phyloP scores from a whole-genome alignment of 805 yeast genomes.

The Barnettozyma wickerhamii region DNA sequence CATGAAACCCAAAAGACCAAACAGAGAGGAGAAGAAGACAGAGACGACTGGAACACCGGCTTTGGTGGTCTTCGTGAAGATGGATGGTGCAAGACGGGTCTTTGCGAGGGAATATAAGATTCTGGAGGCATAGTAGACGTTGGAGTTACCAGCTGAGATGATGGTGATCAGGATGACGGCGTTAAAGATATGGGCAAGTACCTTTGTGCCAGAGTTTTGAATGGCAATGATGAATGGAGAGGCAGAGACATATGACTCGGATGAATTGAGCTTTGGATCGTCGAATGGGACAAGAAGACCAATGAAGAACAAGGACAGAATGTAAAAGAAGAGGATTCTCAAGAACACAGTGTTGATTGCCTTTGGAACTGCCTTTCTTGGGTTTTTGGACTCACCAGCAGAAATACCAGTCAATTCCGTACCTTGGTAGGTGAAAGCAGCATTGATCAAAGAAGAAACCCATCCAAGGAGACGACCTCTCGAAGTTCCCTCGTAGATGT shows the following conservation, averaged over 20 bases:
- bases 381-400: conserved; percentile 70
- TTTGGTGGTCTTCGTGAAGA: conserved; percentile 44
- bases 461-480: conserved; percentile 66
- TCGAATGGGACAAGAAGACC: conserved; percentile 68
- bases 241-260: conserved; percentile 40
- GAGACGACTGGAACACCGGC: conserved; percentile 60
- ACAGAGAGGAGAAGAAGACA: conserved; percentile 51
- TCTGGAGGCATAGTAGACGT: conserved; percentile 69
- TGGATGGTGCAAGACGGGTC: conserved; percentile 51
- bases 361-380: conserved; percentile 65
- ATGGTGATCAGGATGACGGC: conserved; percentile 65
- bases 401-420: conserved; percentile 72
- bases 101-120: conserved; percentile 62
- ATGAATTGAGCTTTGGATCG: conserved; percentile 45
- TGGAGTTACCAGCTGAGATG: conserved; percentile 77
- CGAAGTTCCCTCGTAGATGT: conserved; percentile 40
- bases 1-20: conserved; percentile 64
- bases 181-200: conserved; percentile 66
- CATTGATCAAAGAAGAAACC: conserved; percentile 63
- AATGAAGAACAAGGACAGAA: conserved; percentile 59
- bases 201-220: conserved; percentile 58
- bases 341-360: conserved; percentile 67
- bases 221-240: conserved; percentile 77
- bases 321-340: conserved; percentile 64
- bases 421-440: conserved; percentile 81